Conservation (phyloP, 805 yeast genomes). For the Candida coleopterorum region DNA sequence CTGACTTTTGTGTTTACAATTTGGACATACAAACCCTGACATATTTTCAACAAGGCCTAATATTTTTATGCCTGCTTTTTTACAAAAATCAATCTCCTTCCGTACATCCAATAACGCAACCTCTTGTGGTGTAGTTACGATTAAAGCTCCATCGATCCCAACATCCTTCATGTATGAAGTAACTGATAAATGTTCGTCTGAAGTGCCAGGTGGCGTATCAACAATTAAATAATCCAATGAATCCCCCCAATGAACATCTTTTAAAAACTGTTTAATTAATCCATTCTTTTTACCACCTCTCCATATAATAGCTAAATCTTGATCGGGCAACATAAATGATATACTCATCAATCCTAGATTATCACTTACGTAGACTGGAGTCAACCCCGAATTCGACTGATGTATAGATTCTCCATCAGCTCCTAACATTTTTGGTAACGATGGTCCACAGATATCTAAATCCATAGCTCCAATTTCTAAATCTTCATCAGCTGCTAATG, state of each 20-base stretch:
- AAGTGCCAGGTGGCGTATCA: slow-evolving; percentile 98
- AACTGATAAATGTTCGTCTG: slow-evolving; percentile 93
- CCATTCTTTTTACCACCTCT: slow-evolving; percentile 95
- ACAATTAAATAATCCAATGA: slow-evolving; percentile 75
- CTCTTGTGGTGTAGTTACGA: slow-evolving; percentile 97
- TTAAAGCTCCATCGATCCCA: slow-evolving; percentile 91
- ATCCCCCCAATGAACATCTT: slow-evolving; percentile 93
- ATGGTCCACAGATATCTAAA: slow-evolving; percentile 96
- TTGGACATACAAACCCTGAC: slow-evolving; percentile 98
- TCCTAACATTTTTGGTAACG: slow-evolving; percentile 91
- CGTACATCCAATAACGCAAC: slow-evolving; percentile 93
- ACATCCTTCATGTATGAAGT: slow-evolving; percentile 82
- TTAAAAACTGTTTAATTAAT: slow-evolving; percentile 85
- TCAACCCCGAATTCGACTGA: slow-evolving; percentile 89
- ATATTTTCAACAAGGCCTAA: slow-evolving; percentile 94
- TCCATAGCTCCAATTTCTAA: slow-evolving; percentile 96
- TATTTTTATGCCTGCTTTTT: slow-evolving; percentile 80
- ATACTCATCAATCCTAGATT: slow-evolving; percentile 94
- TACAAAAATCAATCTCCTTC: slow-evolving; percentile 92
- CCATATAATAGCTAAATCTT: slow-evolving; percentile 94
- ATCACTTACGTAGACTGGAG: slow-evolving; percentile 94
- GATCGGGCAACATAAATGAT: slow-evolving; percentile 89
- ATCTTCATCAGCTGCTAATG: slow-evolving; percentile 73
- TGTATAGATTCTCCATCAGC: slow-evolving; percentile 83
- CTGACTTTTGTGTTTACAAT: slow-evolving; percentile 82